These are phyloP conservation scores for Davidsoniella neocaledoniae DNA, from an alignment of 2,329 filamentous ascomycete species.

Conservation along the genomic window DNA sequence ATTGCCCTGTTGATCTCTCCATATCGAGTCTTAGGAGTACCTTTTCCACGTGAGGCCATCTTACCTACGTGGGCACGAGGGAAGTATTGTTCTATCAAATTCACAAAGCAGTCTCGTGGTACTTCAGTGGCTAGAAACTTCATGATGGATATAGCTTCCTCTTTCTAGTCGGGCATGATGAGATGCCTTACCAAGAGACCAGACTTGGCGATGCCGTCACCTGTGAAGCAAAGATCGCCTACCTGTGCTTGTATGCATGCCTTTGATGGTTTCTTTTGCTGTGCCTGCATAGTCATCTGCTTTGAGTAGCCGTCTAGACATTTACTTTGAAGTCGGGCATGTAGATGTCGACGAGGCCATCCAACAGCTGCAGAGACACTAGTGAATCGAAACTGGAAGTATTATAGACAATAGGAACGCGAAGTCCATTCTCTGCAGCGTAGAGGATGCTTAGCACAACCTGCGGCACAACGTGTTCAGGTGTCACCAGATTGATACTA, in stretches of 20 bases:
- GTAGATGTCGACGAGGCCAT: constrained; percentile 72
- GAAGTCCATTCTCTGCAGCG: constrained; percentile 52
- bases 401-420: constrained; percentile 67
- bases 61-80: constrained; percentile 72
- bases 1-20: constrained; percentile 63
- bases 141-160: constrained; percentile 59
- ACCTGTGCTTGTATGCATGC: constrained; percentile 79
- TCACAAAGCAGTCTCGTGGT: constrained; percentile 59
- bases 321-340: constrained; percentile 75
- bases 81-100: constrained; percentile 82
- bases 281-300: constrained; percentile 57
- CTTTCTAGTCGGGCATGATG: constrained; percentile 68
- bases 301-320: constrained; percentile 58
- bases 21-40: constrained; percentile 37
- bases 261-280: constrained; percentile 60
- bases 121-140: constrained; percentile 57
- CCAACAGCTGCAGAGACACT: constrained; percentile 52
- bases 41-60: constrained; percentile 26
- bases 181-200: constrained; percentile 64
- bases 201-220: constrained; percentile 63
- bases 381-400: constrained; percentile 67
- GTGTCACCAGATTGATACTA: constrained; percentile 78
- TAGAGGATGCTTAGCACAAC: constrained; percentile 61
- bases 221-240: constrained; percentile 66
- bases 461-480: constrained; percentile 75